phyloP scores from a whole-genome alignment of 2,329 filamentous ascomycete genomes.

The Zalaria obscura region DNA sequence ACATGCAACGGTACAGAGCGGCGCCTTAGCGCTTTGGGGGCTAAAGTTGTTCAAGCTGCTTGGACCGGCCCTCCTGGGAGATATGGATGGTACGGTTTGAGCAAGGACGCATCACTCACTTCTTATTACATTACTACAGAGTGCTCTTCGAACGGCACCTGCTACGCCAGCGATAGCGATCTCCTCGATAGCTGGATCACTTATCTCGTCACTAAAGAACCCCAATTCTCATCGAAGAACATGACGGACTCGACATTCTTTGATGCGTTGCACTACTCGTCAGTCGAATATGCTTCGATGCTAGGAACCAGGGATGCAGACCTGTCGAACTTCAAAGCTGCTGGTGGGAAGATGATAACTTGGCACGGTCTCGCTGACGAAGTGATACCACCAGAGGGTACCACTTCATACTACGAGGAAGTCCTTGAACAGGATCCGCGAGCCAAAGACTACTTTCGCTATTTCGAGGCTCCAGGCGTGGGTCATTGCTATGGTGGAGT shows the following conservation, averaged over 20 bases:
- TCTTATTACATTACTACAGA: slow-evolving; percentile 14
- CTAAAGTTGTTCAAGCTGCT: slow-evolving; percentile 14
- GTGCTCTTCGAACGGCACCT: slow-evolving; percentile 11
- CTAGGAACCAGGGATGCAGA: slow-evolving; percentile 24
- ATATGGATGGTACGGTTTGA: slow-evolving; percentile 21
- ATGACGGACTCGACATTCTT: slow-evolving; percentile 16
- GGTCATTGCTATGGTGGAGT: slow-evolving; percentile 20
- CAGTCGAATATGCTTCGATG: slow-evolving; percentile 17
- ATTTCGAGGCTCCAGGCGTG: slow-evolving; percentile 25
- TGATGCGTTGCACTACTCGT: slow-evolving; percentile 11
- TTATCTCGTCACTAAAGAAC: slow-evolving; percentile 19
- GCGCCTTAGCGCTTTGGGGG: slow-evolving; percentile 15
- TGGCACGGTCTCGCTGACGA: slow-evolving; percentile 28
- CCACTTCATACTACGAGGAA: slow-evolving; percentile 21
- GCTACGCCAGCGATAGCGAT: slow-evolving; percentile 14
- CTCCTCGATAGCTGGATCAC: slow-evolving; percentile 21
- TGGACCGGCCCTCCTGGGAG: slow-evolving; percentile 18
- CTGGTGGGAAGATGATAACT: slow-evolving; percentile 28
- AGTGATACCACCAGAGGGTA: slow-evolving; percentile 23
- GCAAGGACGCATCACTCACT: slow-evolving; percentile 11
- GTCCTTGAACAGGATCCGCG: slow-evolving; percentile 15
- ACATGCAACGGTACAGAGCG: slow-evolving; percentile 11
- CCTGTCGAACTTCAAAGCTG: slow-evolving; percentile 19
- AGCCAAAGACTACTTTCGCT: slow-evolving; percentile 20
- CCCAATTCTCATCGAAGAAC: slow-evolving; percentile 15